A percentile compares a stretch with the other conserved stretches of the same genome.
Evolutionary conservation across 164 flowering plant genomes (phyloP).

Genomic region (Tinospora cordifolia): DNA sequence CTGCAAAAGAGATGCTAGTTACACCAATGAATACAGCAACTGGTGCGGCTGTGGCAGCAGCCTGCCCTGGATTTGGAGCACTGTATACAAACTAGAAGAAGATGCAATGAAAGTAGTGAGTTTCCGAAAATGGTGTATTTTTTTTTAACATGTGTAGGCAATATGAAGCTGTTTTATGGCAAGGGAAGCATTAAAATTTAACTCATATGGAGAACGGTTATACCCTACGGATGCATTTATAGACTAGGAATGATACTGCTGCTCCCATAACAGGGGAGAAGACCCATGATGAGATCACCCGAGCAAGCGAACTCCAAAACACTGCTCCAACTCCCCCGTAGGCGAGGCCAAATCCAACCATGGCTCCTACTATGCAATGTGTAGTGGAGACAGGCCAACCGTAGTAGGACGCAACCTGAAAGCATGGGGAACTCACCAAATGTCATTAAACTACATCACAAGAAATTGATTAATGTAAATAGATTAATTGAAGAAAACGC

Average conservation of each 20-base stretch:
- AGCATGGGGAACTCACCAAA: slow-evolving; percentile 3
- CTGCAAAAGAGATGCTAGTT: slow-evolving; percentile 65
- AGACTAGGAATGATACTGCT: slow-evolving; percentile 83
- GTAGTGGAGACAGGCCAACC: slow-evolving; percentile 99
- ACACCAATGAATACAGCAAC: slow-evolving; percentile 81
- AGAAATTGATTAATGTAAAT: neutral
- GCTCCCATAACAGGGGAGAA: slow-evolving; percentile 90
- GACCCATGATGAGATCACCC: slow-evolving; percentile 93
- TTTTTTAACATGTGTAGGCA: neutral
- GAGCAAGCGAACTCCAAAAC: slow-evolving; percentile 90
- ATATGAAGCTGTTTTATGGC: neutral
- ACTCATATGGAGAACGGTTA: slow-evolving; percentile 14
- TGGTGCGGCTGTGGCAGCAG: slow-evolving; percentile 97
- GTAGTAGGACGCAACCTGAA: slow-evolving; percentile 84
- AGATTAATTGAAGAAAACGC: neutral
- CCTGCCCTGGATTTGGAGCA: slow-evolving; percentile 94
- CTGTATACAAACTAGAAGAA: slow-evolving; percentile 87
- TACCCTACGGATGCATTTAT: slow-evolving; percentile 98
- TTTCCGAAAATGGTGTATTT: neutral
- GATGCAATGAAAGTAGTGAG: slow-evolving; percentile 15
- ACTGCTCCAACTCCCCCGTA: slow-evolving; percentile 94
- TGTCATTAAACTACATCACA: neutral
- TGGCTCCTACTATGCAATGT: slow-evolving; percentile 97
- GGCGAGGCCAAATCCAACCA: slow-evolving; percentile 95
- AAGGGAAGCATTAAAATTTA: neutral